These are phyloP conservation scores for Penicillium roqueforti DNA, from an alignment of 495 filamentous ascomycete genomes.

Conservation along the genomic window DNA sequence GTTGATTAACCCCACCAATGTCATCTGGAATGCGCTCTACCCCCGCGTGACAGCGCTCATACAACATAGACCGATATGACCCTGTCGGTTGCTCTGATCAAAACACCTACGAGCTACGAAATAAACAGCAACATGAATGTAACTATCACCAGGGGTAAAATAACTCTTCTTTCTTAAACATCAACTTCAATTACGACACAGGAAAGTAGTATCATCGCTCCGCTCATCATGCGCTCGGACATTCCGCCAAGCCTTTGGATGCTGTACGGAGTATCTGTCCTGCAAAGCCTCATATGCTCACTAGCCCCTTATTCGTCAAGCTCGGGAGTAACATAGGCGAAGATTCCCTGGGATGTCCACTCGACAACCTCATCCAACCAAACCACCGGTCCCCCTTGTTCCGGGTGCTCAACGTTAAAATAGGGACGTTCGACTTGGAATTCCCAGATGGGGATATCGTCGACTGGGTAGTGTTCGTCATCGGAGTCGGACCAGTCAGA, in stretches of 20 bases:
- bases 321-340: background rate
- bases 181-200: background rate
- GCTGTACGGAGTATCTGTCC: background rate
- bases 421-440: background rate
- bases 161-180: background rate
- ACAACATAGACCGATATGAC: background rate
- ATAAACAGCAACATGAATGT: background rate
- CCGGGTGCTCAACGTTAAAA: background rate
- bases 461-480: background rate
- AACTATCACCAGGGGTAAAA: background rate
- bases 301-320: background rate
- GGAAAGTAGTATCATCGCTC: background rate
- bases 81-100: background rate
- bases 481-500: background rate
- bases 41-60: background rate
- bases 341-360: background rate
- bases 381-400: background rate
- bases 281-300: background rate
- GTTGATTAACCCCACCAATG: background rate
- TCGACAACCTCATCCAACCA: conserved; percentile 10
- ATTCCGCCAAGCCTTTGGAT: background rate
- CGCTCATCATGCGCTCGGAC: background rate
- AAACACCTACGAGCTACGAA: background rate
- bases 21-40: background rate
- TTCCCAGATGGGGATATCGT: conserved; percentile 1